Evolutionary conservation across 768 basidiomycete genomes (phyloP), one percentile per base, ranked within the genome.

Genomic region (Podaxis sp.): DNA sequence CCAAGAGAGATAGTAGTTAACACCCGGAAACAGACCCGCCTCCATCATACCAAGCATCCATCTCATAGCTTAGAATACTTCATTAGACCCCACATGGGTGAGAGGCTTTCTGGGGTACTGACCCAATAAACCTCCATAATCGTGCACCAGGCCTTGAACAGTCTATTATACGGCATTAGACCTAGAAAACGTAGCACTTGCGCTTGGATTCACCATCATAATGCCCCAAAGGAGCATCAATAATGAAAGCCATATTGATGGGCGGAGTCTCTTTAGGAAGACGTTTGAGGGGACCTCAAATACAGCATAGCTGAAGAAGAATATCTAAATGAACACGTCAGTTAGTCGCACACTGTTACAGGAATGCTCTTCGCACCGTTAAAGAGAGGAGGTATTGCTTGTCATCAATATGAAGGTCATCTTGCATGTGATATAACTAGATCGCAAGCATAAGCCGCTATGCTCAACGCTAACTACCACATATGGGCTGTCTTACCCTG

Each of bases 261-360:
- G 91, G 0, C 89, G 80, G 36, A 91, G 78, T 37, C 88, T 84
- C 70, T 90, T 90, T 56, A 91, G 74, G 70, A 89, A 85, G 2
- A 90, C 74, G 64, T 91, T 90, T 13, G 87, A 89, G 2, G 91
- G 90, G 30, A 90, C 87, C 80, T 91, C 88, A 64, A 92, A 92
- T 28, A 90, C 69, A 2, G 87, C 80, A 68, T 93, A 91, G 56
- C 87, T 80, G 74, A 86, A 83, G 73, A 84, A 85, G 67, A 85
- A 78, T 53, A 77, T 75, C 76, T 77, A 37, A 13, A 48, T 17
- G n/a, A 50, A 12, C 54, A 10, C 33, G 33, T 67, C 36, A 58
- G 52, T 40, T 36, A 48, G 11, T 22, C 17, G 8, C n/a, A 20
- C 24, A 13, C 24, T 20, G 30, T 20, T 20, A 3, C 11, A 24